Evolutionary conservation across 2,329 filamentous ascomycete species (phyloP), one percentile per base, ranked within the genome.

Genomic region (Ophiocordyceps polyrhachis-furcata): DNA sequence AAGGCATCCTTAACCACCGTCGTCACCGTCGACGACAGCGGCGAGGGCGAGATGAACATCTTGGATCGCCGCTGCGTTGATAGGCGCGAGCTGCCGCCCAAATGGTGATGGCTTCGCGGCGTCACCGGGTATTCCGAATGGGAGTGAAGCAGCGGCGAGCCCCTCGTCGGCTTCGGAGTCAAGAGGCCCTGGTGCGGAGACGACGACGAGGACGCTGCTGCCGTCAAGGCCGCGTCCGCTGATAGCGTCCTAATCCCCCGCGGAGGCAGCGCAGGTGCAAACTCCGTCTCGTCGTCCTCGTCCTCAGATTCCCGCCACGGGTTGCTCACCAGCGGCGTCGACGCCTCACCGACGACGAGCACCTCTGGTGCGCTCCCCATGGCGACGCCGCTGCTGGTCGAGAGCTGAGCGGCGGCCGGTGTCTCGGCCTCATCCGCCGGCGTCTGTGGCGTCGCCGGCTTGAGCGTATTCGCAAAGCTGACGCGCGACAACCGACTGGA

Each of bases 1-100:
- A 76, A 62, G 12, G 66, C 70, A 50, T 77, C 73, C 40, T 72
- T 69, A 40, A 78, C 69, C 0, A 74, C 71, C 0, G 71, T 70
- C 17, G 66, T 73, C 35, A 78, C 69, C 1, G 74, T 76, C 0
- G 73, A 75, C 2, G 73, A 74, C 31, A 77, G 63, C 0, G 74
- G 74, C 0, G 73, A 76, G 12, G 74, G 73, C 3, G 73, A 76
- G 48, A 76, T 73, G 35, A 77, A 67, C 2, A 68, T 65, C 29
- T 67, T 67, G 25, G 65, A 48, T 51, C 59, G 49, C 52, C 57
- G 49, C 53, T 57, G 49, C 49, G 51, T 40, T 51, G 55, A 45
- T 48, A 55, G 43, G 51, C 62, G 53, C 54, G 59, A 45, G 51
- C 50, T 47, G 29, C 55, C 55, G 21, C 52, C 48, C 32, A 37